Evolutionary conservation across 768 basidiomycete species (phyloP).

Genomic region (Lactarius akahatsu): DNA sequence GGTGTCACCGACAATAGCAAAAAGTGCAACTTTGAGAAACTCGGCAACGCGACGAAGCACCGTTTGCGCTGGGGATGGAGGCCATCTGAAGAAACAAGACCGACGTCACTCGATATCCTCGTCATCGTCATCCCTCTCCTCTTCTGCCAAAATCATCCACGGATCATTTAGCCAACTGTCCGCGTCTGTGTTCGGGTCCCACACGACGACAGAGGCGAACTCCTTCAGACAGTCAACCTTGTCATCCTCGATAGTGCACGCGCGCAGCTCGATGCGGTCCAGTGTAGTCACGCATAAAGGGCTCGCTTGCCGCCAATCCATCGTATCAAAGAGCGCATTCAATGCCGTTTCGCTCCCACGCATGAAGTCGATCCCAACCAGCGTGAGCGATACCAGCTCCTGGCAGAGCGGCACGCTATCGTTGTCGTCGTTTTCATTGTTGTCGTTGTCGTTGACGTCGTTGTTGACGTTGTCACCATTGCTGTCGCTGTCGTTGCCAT

Average conservation of each 20-base stretch:
- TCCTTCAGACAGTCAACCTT: conserved; percentile 8
- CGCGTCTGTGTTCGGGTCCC: conserved; percentile 20
- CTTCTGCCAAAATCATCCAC: conserved; percentile 5
- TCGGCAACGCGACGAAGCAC: not conserved
- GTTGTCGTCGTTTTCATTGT: not conserved
- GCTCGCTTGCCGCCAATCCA: conserved; percentile 18
- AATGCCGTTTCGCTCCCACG: conserved; percentile 8
- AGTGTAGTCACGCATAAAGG: conserved; percentile 21
- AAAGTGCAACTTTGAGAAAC: not conserved
- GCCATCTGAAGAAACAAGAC: not conserved
- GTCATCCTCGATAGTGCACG: conserved; percentile 17
- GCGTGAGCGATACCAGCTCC: conserved; percentile 20
- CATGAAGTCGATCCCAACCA: conserved; percentile 16
- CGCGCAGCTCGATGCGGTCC: conserved; percentile 22
- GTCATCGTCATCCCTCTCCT: not conserved
- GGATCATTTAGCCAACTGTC: conserved; percentile 19
- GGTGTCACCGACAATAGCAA: not conserved
- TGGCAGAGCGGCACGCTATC: conserved; percentile 1
- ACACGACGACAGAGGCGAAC: conserved; percentile 20
- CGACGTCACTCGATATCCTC: not conserved
- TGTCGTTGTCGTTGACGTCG: not conserved
- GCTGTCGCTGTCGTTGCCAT: no score
- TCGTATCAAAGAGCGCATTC: conserved; percentile 6
- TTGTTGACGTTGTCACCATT: not conserved
- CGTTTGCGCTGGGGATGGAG: not conserved